Base-by-base conservation (phyloP, 805 yeast genomes). In the Cyberlindnera americana region DNA sequence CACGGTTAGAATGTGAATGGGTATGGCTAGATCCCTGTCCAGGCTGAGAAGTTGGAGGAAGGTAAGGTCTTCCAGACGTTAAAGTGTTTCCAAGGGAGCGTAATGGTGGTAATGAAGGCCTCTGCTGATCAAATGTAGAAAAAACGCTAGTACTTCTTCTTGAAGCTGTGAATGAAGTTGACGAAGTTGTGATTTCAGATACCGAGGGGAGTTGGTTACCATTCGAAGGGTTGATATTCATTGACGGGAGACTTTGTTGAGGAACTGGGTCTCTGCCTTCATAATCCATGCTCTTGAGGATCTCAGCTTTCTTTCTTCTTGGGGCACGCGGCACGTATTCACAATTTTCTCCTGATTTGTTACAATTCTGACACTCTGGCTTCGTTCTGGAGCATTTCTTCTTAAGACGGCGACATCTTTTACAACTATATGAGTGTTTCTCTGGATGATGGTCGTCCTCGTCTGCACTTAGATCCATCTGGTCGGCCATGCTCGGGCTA, bases 391-490 rank as follows among this genome's bases (percentile, higher is more conserved):
- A 60, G 49, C 80, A 75, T 46, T 67, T 70, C 54, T 73, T 73
- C 55, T 74, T 75, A 27, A 72, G 53, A 35, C 65, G 57, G 36
- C 78, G 60, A 49, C 80, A 75, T 28, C 77, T 51, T 14, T 65
- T 53, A 50, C 79, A 74, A 2, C 75, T 64, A 35, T 65, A 64
- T 7, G 56, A 46, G 38, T 51, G 56, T 17, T 42, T 46, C 28
- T 44, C 43, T 17, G 34, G 41, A 26, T 33, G 31, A 27, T 25
- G 33, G n/a, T 16, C 24, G 26, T 24, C 30, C 14, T 35, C 41
- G 26, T 36, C 40, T 27, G 30, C 26, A 21, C 34, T 21, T 18
- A 31, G 34, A n/a, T 31, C 34, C 33, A 29, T 29, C 23, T 29
- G 33, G 16, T 29, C 33, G 16, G 7, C 23, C 22, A 29, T n/a